Conservation (phyloP, 1,284 basidiomycete genomes). For the Sanghuangporus sanghuang region DNA sequence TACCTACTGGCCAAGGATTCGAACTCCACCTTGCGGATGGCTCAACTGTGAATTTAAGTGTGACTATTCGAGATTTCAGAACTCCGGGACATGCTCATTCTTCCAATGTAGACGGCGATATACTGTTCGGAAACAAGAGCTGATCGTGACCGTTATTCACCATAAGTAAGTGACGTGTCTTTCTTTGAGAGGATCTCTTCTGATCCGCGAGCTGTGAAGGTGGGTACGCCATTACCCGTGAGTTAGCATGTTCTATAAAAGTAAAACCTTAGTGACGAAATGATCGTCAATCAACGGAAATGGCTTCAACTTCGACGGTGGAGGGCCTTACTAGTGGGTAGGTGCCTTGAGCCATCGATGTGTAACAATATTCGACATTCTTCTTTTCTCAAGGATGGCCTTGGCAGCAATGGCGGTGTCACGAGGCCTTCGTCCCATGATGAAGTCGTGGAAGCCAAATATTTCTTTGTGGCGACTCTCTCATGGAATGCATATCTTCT, state of each 20-base stretch:
- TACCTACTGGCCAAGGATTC: background rate
- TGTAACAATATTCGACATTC: background rate
- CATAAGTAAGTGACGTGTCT: too few relatives aligned
- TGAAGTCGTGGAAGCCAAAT: constrained; percentile 28
- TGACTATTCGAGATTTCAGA: too few relatives aligned
- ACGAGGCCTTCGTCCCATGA: constrained; percentile 35
- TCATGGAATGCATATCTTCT: background rate
- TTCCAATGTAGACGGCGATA: background rate
- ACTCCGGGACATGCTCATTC: background rate
- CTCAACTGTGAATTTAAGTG: background rate
- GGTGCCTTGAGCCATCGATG: background rate
- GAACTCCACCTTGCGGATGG: background rate
- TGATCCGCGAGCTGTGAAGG: background rate
- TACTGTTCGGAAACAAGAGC: background rate
- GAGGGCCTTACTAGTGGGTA: background rate
- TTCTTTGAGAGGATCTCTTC: too few relatives aligned
- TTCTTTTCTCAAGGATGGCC: constrained; percentile 29
- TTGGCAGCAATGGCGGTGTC: constrained; percentile 32
- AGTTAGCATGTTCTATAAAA: background rate
- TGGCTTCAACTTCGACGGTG: background rate
- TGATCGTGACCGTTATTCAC: background rate
- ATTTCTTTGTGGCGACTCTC: constrained; percentile 14
- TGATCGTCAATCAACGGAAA: background rate
- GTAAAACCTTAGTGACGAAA: background rate
- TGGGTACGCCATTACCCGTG: background rate